Percentiles rank a stretch among this genome's conserved stretches.
Conservation (phyloP, 164 flowering plant species). For the Kalanchoe fedtschenkoi region DNA sequence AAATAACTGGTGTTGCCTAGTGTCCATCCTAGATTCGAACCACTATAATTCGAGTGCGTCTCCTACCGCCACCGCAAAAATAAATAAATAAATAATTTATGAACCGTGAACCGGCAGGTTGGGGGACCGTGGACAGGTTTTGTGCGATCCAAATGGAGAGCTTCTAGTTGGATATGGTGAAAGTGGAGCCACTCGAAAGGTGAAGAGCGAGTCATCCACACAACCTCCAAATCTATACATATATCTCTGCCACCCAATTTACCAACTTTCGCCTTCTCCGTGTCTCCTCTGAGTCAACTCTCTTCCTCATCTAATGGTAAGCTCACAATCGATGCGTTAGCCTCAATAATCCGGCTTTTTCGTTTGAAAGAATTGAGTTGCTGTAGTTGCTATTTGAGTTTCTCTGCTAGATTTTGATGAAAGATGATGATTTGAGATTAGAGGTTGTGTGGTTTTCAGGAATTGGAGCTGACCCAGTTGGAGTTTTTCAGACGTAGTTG, state of each 20-base stretch:
- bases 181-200: too few species aligned
- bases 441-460: not conserved
- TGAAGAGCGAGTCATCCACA: not conserved
- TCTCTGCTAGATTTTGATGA: not conserved
- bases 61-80: too few species aligned
- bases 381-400: not conserved
- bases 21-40: too few species aligned
- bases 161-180: not conserved
- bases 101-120: too few species aligned
- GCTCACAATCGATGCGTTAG: not conserved
- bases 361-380: not conserved
- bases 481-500: not conserved
- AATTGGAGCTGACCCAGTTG: not conserved
- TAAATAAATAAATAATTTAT: too few species aligned
- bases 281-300: not conserved
- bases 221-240: not conserved
- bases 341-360: not conserved
- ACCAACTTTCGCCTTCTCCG: too few species aligned
- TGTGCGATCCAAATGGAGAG: too few species aligned
- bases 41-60: too few species aligned
- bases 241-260: too few species aligned
- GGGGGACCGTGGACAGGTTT: too few species aligned
- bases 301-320: not conserved
- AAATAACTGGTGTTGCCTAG: too few species aligned
- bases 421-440: not conserved